A percentile compares a stretch with the other conserved stretches of the same genome.
Conservation (phyloP, 257 asterid genomes). For the Schizonepeta tenuifolia region DNA sequence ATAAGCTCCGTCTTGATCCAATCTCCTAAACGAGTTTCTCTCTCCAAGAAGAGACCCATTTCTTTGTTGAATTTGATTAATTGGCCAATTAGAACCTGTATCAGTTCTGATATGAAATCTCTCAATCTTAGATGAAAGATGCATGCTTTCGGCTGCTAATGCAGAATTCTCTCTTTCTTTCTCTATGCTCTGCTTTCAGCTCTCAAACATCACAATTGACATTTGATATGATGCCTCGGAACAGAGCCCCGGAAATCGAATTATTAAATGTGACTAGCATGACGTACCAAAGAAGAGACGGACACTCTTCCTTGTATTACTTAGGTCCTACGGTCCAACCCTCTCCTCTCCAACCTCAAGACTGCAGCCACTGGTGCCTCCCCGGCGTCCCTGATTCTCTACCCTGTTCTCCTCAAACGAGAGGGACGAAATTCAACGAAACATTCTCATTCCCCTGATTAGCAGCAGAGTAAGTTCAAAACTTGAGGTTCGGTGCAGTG, state of each 20-base stretch:
- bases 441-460: not conserved
- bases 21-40: too few species aligned
- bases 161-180: too few species aligned
- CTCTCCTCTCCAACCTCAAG: constrained; percentile 73
- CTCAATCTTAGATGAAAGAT: too few species aligned
- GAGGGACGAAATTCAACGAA: constrained; percentile 6
- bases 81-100: too few species aligned
- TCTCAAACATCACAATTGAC: too few species aligned
- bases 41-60: too few species aligned
- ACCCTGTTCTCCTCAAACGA: constrained; percentile 59
- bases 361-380: constrained; percentile 99
- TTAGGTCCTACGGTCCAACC: constrained; percentile 57
- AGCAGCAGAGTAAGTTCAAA: not conserved
- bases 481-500: not conserved
- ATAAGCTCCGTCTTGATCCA: too few species aligned
- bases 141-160: too few species aligned
- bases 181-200: too few species aligned
- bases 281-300: constrained; percentile 80
- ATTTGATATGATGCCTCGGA: too few species aligned
- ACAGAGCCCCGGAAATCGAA: constrained; percentile 39
- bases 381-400: constrained; percentile 95
- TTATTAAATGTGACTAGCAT: constrained; percentile 70
- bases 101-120: too few species aligned
- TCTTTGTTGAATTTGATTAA: too few species aligned
- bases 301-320: constrained; percentile 75